Percentiles rank a stretch among this genome's conserved stretches.
These are phyloP conservation scores for Penicillium alfredii DNA, from an alignment of 495 filamentous ascomycete species.

Conservation along the genomic window DNA sequence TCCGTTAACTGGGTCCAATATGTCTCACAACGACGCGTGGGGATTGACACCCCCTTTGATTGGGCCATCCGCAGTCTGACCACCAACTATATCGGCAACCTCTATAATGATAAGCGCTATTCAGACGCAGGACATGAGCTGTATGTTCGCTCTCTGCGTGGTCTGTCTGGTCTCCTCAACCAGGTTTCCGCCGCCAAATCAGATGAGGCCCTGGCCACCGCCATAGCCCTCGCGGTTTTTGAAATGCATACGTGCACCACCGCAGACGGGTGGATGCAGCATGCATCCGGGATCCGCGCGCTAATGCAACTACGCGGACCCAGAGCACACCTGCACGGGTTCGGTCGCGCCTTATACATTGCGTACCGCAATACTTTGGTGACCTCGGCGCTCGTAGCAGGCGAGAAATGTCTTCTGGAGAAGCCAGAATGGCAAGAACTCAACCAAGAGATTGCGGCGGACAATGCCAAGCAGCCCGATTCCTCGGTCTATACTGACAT, in stretches of 20 bases:
- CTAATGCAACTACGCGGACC: slow-evolving; percentile 32
- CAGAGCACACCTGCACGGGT: slow-evolving; percentile 23
- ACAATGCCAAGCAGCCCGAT: slow-evolving; percentile 27
- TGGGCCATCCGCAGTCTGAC: slow-evolving; percentile 26
- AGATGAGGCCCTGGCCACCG: slow-evolving; percentile 23
- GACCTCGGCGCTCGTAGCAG: slow-evolving; percentile 20
- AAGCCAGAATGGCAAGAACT: slow-evolving; percentile 31
- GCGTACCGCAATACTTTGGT: slow-evolving; percentile 30
- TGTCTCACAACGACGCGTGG: slow-evolving; percentile 13
- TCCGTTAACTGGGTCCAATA: slow-evolving; percentile 28
- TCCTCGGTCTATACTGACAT: slow-evolving; percentile 27
- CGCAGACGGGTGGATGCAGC: slow-evolving; percentile 28
- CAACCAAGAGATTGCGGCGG: slow-evolving; percentile 22
- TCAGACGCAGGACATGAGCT: slow-evolving; percentile 14
- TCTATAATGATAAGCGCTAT: slow-evolving; percentile 17
- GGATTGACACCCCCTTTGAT: slow-evolving; percentile 16
- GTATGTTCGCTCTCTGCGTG: slow-evolving; percentile 20
- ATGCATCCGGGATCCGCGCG: slow-evolving; percentile 31
- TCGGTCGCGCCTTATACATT: slow-evolving; percentile 29
- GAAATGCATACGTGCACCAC: slow-evolving; percentile 32
- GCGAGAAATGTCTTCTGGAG: slow-evolving; percentile 29
- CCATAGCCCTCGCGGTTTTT: slow-evolving; percentile 29
- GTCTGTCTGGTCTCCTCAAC: slow-evolving; percentile 11
- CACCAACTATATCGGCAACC: slow-evolving; percentile 20
- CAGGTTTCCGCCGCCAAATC: slow-evolving; percentile 20